A percentile compares a stretch with the other conserved stretches of the same genome.
These are phyloP conservation scores for Fusarium protoensiforme DNA, from an alignment of 2,329 filamentous ascomycete species.

Conservation along the genomic window DNA sequence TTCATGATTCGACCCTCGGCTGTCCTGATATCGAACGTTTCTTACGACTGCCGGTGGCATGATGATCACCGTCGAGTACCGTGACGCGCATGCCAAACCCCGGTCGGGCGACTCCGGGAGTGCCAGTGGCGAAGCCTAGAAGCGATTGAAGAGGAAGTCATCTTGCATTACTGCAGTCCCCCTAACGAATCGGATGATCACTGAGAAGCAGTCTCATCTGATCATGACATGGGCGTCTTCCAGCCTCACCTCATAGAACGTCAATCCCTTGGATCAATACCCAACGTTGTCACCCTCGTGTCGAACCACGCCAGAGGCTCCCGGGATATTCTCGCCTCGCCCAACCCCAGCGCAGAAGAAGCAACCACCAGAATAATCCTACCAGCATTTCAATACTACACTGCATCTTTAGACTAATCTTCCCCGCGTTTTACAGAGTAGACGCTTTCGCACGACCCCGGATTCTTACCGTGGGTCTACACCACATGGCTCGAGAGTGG, in stretches of 20 bases:
- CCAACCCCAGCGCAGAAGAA: constrained; percentile 4
- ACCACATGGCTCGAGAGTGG: not conserved
- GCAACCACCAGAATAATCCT: constrained; percentile 12
- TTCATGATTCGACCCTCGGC: constrained; percentile 6
- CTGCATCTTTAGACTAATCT: constrained; percentile 21
- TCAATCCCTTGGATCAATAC: constrained; percentile 11
- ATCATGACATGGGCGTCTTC: not conserved
- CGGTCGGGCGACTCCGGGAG: constrained; percentile 30
- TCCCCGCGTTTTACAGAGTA: constrained; percentile 24
- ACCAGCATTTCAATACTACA: constrained; percentile 16
- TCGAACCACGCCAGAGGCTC: not conserved
- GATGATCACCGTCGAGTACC: constrained; percentile 29
- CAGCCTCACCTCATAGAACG: not conserved
- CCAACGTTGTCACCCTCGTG: not conserved
- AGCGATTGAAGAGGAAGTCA: not conserved
- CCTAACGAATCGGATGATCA: not conserved
- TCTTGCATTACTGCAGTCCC: not conserved
- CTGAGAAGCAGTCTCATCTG: constrained; percentile 1
- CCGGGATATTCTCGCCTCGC: constrained; percentile 38
- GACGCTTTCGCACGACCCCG: not conserved
- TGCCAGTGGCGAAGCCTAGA: constrained; percentile 9
- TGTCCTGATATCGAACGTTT: constrained; percentile 28
- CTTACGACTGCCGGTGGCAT: constrained; percentile 32
- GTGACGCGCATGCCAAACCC: constrained; percentile 20
- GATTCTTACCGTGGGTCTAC: not conserved